These are phyloP conservation scores for Calonectria honghensis DNA, from an alignment of 2,329 filamentous ascomycete species.

Conservation along the genomic window DNA sequence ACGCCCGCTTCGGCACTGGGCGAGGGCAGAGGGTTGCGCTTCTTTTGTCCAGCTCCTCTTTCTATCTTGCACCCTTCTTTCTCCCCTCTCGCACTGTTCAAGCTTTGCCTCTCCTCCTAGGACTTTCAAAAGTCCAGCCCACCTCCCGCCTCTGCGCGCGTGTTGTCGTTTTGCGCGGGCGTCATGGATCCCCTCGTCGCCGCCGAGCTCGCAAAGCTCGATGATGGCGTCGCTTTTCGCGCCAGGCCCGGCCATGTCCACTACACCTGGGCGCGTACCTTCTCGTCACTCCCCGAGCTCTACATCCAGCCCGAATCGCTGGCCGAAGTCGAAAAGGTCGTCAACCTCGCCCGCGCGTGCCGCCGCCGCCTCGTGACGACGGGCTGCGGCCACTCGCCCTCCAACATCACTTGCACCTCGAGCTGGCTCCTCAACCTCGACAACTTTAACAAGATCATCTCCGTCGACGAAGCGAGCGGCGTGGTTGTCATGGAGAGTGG, in stretches of 20 bases:
- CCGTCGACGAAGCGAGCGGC: constrained; percentile 79
- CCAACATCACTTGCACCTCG: constrained; percentile 92
- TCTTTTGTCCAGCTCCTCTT: constrained; percentile 21
- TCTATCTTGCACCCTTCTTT: not conserved
- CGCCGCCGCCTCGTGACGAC: constrained; percentile 88
- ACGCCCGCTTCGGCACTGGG: constrained; percentile 40
- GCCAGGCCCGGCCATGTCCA: constrained; percentile 84
- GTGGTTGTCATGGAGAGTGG: constrained; percentile 89
- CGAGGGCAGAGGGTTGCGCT: constrained; percentile 16
- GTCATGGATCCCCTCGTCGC: constrained; percentile 62
- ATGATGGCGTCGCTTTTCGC: constrained; percentile 80
- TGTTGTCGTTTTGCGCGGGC: constrained; percentile 32
- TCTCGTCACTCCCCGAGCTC: constrained; percentile 90
- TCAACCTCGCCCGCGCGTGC: constrained; percentile 87
- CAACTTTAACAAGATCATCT: constrained; percentile 82
- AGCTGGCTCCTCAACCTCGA: constrained; percentile 97
- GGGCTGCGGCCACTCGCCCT: constrained; percentile 95
- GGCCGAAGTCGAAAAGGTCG: constrained; percentile 87
- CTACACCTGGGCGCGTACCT: constrained; percentile 96
- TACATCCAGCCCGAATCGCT: constrained; percentile 90
- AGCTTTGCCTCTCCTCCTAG: not conserved
- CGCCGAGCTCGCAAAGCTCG: constrained; percentile 57
- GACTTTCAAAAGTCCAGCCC: not conserved
- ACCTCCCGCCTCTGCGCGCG: not conserved
- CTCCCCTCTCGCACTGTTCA: not conserved